Conservation (phyloP, 2,329 filamentous ascomycete genomes). For the Simplicillium aogashimaense region DNA sequence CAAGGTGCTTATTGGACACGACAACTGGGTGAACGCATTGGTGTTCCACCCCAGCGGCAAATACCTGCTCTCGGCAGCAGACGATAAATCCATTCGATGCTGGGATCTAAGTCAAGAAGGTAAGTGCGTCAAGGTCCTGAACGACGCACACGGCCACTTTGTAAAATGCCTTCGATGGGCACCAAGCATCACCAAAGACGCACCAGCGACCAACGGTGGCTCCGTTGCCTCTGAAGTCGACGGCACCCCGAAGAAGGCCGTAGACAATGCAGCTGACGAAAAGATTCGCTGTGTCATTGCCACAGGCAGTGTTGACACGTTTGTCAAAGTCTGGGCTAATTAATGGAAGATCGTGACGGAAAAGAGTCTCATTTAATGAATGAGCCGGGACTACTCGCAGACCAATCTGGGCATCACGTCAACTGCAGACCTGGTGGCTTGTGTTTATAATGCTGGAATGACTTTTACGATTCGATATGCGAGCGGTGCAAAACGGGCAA, state of each 20-base stretch:
- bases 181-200: constrained; percentile 59
- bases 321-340: constrained; percentile 66
- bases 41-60: constrained; percentile 89
- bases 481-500: too few species aligned
- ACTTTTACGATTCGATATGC: too few species aligned
- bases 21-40: constrained; percentile 85
- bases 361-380: too few species aligned
- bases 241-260: constrained; percentile 37
- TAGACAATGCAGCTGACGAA: constrained; percentile 30
- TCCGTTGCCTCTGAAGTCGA: constrained; percentile 15
- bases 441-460: too few species aligned
- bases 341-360: constrained; percentile 10
- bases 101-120: constrained; percentile 91
- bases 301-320: constrained; percentile 73
- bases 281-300: constrained; percentile 76
- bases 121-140: constrained; percentile 75
- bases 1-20: constrained; percentile 77
- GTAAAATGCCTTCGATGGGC: constrained; percentile 84
- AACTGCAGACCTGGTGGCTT: too few species aligned
- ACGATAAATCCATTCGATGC: constrained; percentile 87
- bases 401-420: too few species aligned
- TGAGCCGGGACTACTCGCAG: too few species aligned
- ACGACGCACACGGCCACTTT: constrained; percentile 73
- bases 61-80: constrained; percentile 74
- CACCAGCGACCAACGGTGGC: constrained; percentile 17